A percentile compares a stretch with the other conserved stretches of the same genome.
Evolutionary conservation across 202 grass and related monocot genomes (phyloP).

Genomic region (Panicum hallii): DNA sequence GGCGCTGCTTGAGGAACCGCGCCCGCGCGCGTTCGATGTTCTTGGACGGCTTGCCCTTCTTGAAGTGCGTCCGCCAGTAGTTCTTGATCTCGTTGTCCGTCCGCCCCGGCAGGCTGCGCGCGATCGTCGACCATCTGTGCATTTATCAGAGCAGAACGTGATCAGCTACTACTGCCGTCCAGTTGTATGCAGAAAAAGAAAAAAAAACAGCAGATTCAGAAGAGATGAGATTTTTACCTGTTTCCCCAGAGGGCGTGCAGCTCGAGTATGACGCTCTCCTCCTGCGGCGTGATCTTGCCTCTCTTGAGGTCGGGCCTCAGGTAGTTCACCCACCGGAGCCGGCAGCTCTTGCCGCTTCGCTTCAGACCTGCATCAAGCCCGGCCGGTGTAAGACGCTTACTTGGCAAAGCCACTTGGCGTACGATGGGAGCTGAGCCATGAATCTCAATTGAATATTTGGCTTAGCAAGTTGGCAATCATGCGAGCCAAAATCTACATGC

Average conservation of each 20-base stretch:
- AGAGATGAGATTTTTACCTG: slow-evolving; percentile 48
- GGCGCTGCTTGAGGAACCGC: slow-evolving; percentile 69
- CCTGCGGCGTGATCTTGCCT: slow-evolving; percentile 87
- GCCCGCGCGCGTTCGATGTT: slow-evolving; percentile 74
- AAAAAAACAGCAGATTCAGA: not conserved
- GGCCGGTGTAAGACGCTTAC: not conserved
- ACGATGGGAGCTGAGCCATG: not conserved
- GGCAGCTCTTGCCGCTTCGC: slow-evolving; percentile 95
- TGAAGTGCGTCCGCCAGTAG: slow-evolving; percentile 98
- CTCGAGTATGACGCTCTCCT: slow-evolving; percentile 81
- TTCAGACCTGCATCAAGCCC: slow-evolving; percentile 58
- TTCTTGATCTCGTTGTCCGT: slow-evolving; percentile 99
- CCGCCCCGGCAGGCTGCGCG: slow-evolving; percentile 82
- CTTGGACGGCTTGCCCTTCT: slow-evolving; percentile 83
- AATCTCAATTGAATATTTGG: not conserved
- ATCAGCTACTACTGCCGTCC: not conserved
- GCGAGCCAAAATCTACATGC: not conserved
- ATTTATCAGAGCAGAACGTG: not conserved
- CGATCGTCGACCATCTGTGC: slow-evolving; percentile 86
- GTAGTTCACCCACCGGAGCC: slow-evolving; percentile 99
- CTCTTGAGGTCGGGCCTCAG: slow-evolving; percentile 95
- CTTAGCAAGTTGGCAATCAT: slow-evolving; percentile 21
- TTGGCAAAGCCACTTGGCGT: not conserved
- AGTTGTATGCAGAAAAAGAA: not conserved
- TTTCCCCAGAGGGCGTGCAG: slow-evolving; percentile 90